These are phyloP conservation scores for Nannochloris sp. DNA, from an alignment of 139 green algal species.

Conservation along the genomic window DNA sequence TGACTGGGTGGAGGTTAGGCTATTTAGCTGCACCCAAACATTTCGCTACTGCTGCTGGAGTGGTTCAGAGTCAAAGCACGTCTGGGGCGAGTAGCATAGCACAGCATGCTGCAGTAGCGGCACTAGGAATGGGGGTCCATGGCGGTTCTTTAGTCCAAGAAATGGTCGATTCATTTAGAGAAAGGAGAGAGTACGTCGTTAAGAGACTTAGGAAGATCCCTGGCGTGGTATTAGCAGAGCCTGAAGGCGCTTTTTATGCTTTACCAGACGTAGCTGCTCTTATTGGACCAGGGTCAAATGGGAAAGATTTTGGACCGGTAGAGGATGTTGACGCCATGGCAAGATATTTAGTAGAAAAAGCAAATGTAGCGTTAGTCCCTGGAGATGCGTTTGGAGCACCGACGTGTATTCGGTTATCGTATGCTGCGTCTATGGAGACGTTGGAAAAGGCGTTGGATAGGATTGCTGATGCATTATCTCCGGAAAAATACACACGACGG, in stretches of 20 bases:
- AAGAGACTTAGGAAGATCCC: constrained; percentile 58
- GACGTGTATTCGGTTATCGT: constrained; percentile 85
- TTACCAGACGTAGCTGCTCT: constrained; percentile 81
- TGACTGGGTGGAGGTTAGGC: constrained; percentile 90
- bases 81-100: constrained; percentile 66
- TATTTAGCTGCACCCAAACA: constrained; percentile 85
- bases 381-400: constrained; percentile 90
- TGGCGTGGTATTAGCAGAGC: constrained; percentile 59
- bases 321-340: constrained; percentile 73
- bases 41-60: constrained; percentile 69
- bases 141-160: constrained; percentile 62
- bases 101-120: constrained; percentile 85
- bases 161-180: constrained; percentile 83
- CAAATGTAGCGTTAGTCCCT: constrained; percentile 84
- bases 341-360: constrained; percentile 47
- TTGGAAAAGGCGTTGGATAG: constrained; percentile 72
- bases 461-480: constrained; percentile 55
- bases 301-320: constrained; percentile 62
- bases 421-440: constrained; percentile 75
- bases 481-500: constrained; percentile 14
- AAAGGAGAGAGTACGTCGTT: constrained; percentile 65
- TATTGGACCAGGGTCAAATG: constrained; percentile 51
- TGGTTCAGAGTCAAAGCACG: constrained; percentile 90
- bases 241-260: constrained; percentile 91
- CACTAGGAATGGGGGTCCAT: constrained; percentile 65